These are phyloP conservation scores for Citrus hindsii DNA, from an alignment of 345 rosid genomes.

Conservation along the genomic window DNA sequence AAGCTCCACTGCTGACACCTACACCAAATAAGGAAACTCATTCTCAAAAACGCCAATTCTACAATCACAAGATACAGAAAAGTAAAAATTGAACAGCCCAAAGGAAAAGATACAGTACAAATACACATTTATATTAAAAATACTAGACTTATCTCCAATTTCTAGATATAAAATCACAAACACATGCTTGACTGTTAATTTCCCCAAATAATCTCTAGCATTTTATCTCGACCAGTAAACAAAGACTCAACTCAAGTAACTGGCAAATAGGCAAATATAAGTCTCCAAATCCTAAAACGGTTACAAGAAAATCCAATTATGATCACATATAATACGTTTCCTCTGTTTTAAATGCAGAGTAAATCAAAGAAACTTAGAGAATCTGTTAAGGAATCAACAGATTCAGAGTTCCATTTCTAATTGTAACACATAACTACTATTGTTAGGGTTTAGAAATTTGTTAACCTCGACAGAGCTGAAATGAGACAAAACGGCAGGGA, in stretches of 20 bases:
- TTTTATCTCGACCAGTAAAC: not conserved
- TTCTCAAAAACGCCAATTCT: constrained; percentile 3
- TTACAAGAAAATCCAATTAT: not conserved
- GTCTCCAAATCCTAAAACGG: not conserved
- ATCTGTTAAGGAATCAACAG: not conserved
- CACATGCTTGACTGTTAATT: not conserved
- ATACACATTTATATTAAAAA: not conserved
- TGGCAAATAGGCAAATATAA: not conserved
- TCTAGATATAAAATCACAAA: not conserved
- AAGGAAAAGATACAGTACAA: not conserved
- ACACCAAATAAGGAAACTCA: not conserved
- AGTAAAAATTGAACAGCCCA: not conserved
- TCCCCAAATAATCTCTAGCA: not conserved
- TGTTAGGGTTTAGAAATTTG: not conserved
- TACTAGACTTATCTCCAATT: not conserved
- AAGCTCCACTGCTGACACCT: not conserved
- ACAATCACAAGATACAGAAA: not conserved
- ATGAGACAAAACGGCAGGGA: not conserved
- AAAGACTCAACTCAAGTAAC: not conserved
- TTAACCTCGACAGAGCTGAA: not conserved
- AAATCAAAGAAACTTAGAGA: not conserved
- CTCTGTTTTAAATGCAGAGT: not conserved
- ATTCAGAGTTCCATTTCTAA: not conserved
- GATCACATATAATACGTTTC: not conserved
- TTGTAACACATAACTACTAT: not conserved